phyloP scores from a whole-genome alignment of 495 filamentous ascomycete genomes.

The Aspergillus diversus region DNA sequence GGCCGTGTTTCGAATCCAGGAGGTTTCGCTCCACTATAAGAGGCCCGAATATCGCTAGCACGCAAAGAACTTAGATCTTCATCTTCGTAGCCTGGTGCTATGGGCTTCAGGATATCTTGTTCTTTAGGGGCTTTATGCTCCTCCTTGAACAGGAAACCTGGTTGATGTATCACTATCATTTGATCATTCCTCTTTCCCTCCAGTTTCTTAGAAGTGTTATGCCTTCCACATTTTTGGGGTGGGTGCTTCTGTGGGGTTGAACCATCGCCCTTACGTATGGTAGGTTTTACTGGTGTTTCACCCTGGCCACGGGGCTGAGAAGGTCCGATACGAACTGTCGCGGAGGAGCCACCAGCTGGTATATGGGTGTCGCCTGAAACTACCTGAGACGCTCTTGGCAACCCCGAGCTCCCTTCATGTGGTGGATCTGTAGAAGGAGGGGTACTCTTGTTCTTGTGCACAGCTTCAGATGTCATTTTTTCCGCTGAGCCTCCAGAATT shows the following conservation, averaged over 20 bases:
- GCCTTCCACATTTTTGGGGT: background rate
- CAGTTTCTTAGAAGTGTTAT: background rate
- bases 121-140: background rate
- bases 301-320: background rate
- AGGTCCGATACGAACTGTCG: background rate
- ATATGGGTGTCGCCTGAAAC: background rate
- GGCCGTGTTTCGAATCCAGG: conserved; percentile 5
- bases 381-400: background rate
- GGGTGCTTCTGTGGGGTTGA: background rate
- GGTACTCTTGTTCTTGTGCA: background rate
- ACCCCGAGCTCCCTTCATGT: too few relatives aligned
- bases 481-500: background rate
- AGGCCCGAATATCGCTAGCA: conserved; percentile 54
- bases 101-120: background rate
- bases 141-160: conserved; percentile 9
- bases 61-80: conserved; percentile 50
- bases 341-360: background rate
- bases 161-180: background rate
- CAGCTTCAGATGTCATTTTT: background rate
- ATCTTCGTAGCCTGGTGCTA: conserved; percentile 9
- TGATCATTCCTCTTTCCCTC: background rate
- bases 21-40: conserved; percentile 36
- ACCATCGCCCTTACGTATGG: background rate
- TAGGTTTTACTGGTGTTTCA: too few relatives aligned
- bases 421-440: too few relatives aligned